Conservation (phyloP, 2,329 filamentous ascomycete genomes). For the Exophiala alcalophila region DNA sequence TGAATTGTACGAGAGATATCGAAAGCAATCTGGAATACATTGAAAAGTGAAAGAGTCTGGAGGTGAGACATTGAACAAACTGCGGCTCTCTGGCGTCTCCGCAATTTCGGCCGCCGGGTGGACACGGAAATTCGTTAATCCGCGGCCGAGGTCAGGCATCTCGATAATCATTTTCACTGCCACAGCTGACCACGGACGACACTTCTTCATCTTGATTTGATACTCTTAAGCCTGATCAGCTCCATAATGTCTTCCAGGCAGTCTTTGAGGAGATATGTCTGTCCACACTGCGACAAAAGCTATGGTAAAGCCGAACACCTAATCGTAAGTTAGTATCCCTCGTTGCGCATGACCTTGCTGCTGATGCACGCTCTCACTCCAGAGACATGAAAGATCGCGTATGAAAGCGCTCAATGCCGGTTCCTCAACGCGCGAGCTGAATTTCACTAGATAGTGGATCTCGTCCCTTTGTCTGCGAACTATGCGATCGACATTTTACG, state of each 20-base stretch:
- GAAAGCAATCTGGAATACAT: background rate
- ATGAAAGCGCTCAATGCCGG: background rate
- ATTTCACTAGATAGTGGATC: slow-evolving; percentile 9
- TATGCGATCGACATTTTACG: slow-evolving; percentile 7
- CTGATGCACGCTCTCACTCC: background rate
- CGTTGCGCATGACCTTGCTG: background rate
- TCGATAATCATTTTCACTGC: background rate
- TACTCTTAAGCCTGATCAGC: too few species aligned
- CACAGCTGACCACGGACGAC: background rate
- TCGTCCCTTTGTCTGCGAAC: slow-evolving; percentile 11
- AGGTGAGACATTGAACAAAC: slow-evolving; percentile 18
- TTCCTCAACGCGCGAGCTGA: background rate
- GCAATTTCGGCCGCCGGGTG: background rate
- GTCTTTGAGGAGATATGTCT: slow-evolving; percentile 9
- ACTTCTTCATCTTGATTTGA: background rate
- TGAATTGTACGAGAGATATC: background rate
- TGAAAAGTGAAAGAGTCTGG: too few species aligned
- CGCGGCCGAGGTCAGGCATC: background rate
- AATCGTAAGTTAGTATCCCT: slow-evolving; percentile 5
- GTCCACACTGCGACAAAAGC: slow-evolving; percentile 2
- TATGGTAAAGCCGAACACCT: slow-evolving; percentile 19
- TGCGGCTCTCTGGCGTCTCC: background rate
- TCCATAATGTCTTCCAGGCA: background rate
- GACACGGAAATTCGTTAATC: background rate
- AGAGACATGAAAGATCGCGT: slow-evolving; percentile 20